Evolutionary conservation across 768 basidiomycete species (phyloP).

Genomic region (Trametes cubensis): DNA sequence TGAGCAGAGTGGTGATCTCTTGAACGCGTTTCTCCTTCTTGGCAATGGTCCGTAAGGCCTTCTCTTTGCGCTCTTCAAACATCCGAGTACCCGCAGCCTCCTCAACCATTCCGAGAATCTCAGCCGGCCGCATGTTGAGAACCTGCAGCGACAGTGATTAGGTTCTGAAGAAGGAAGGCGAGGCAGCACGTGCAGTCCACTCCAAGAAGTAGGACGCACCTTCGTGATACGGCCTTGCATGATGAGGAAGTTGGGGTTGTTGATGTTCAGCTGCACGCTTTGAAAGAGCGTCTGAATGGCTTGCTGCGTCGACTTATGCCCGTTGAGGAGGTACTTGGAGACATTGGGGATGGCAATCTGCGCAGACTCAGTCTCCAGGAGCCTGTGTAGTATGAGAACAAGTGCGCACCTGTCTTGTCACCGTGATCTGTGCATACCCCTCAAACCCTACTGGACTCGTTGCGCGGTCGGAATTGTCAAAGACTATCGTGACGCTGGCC

Average conservation of each 20-base stretch:
- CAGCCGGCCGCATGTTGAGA: conserved; percentile 97
- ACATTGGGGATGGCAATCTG: conserved; percentile 93
- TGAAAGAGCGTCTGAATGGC: conserved; percentile 91
- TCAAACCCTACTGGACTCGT: conserved; percentile 85
- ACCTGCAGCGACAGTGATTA: conserved; percentile 48
- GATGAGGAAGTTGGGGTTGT: conserved; percentile 98
- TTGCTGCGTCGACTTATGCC: conserved; percentile 88
- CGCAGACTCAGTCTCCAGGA: background rate
- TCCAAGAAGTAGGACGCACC: conserved; percentile 42
- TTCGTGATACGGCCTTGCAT: conserved; percentile 99
- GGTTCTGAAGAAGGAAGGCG: no score
- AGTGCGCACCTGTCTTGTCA: conserved; percentile 83
- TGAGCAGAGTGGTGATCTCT: conserved; percentile 78
- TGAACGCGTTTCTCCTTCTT: conserved; percentile 97
- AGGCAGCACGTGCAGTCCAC: no score
- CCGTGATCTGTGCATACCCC: conserved; percentile 85
- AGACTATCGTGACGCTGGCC: conserved; percentile 97
- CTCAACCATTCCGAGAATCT: conserved; percentile 97
- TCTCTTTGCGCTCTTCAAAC: conserved; percentile 99
- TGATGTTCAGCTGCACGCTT: conserved; percentile 97
- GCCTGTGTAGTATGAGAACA: background rate
- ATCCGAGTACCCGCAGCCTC: conserved; percentile 98
- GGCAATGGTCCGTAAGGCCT: conserved; percentile 91
- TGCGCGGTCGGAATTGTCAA: conserved; percentile 91
- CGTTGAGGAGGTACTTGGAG: conserved; percentile 94